Conservation (phyloP, 1,284 basidiomycete species). For the Fomitiporia mediterranea region DNA sequence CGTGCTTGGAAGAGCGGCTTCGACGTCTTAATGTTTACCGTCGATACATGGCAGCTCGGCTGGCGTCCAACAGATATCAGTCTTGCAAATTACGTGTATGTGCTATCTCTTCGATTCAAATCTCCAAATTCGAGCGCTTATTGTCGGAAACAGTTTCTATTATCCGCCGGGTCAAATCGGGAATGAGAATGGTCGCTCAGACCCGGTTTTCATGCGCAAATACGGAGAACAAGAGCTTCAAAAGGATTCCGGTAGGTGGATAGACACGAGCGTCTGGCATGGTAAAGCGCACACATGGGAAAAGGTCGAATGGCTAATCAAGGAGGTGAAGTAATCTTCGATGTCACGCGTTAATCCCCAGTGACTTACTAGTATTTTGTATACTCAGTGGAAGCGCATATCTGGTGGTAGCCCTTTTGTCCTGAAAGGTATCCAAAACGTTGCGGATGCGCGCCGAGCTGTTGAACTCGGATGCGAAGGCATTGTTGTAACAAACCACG, state of each 20-base stretch:
- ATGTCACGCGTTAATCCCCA: too few relatives aligned
- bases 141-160: constrained; percentile 34
- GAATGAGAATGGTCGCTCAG: constrained; percentile 48
- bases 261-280: constrained; percentile 51
- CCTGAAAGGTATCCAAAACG: constrained; percentile 52
- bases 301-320: constrained; percentile 46
- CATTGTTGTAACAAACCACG: constrained; percentile 58
- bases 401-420: constrained; percentile 51
- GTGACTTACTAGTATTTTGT: too few relatives aligned
- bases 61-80: constrained; percentile 56
- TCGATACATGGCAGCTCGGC: constrained; percentile 59
- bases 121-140: background rate
- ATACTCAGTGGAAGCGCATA: constrained; percentile 49
- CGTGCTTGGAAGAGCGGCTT: constrained; percentile 47
- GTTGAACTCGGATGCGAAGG: constrained; percentile 51
- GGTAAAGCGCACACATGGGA: constrained; percentile 56
- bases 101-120: constrained; percentile 5
- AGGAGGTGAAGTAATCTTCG: too few relatives aligned
- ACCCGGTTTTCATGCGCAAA: constrained; percentile 50
- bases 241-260: constrained; percentile 48
- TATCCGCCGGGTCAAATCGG: constrained; percentile 34
- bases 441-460: constrained; percentile 45
- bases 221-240: constrained; percentile 39
- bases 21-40: constrained; percentile 49
- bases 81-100: constrained; percentile 46